Evolutionary conservation across 2,329 filamentous ascomycete genomes (phyloP).

Genomic region (Fusarium dlaminii): DNA sequence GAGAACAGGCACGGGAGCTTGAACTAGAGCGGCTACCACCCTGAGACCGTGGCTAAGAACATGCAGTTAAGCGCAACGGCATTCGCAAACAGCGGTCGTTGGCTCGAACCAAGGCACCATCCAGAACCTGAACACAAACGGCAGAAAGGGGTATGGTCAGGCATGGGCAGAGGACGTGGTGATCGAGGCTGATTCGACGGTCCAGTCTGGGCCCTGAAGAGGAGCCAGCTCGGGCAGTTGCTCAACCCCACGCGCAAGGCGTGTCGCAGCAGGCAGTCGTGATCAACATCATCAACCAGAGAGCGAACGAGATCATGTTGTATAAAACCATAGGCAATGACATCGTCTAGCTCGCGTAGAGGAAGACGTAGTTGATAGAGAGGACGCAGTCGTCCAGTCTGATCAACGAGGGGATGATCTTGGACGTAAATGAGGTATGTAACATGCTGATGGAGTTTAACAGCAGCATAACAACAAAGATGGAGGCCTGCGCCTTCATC

Average conservation of each 20-base stretch:
- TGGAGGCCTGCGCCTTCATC: no score
- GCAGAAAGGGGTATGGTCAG: neutral
- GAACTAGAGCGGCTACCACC: no score
- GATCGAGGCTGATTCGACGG: neutral
- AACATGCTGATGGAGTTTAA: no score
- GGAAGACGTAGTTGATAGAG: neutral
- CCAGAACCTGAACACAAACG: neutral
- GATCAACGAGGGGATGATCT: no score
- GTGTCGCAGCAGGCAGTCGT: neutral
- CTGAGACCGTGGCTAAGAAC: no score
- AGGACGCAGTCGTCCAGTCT: no score
- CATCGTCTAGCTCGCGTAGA: neutral
- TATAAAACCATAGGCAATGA: neutral
- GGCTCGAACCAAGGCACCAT: neutral
- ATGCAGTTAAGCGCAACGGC: no score
- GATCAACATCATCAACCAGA: neutral
- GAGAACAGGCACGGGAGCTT: no score
- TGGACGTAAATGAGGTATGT: no score
- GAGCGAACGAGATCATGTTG: neutral
- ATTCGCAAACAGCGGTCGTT: no score
- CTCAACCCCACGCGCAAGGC: neutral
- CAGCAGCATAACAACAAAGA: no score
- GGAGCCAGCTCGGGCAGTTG: neutral
- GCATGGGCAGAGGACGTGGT: fast-evolving
- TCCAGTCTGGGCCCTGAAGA: neutral